A percentile compares a stretch with the other conserved stretches of the same genome.
Conservation (phyloP, 371 early-diverging fungal genomes). For the Mortierella sp. region DNA sequence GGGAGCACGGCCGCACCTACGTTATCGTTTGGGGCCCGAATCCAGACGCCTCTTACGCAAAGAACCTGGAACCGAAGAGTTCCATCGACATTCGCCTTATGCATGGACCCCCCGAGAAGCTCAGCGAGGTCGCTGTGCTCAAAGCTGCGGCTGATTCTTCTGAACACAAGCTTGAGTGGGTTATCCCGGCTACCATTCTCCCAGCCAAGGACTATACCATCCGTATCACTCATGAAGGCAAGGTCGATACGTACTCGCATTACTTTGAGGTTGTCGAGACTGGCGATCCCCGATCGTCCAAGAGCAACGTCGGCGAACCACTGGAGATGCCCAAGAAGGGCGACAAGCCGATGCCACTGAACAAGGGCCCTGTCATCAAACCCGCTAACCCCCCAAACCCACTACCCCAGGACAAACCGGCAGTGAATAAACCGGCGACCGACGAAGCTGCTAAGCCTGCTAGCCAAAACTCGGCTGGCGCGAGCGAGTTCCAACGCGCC, state of each 20-base stretch:
- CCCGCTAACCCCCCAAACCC: constrained; percentile 43
- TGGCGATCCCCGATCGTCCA: constrained; percentile 34
- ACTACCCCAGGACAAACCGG: background rate
- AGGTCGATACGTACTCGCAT: constrained; percentile 47
- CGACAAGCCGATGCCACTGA: constrained; percentile 14
- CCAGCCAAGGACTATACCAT: constrained; percentile 43
- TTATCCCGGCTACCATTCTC: constrained; percentile 19
- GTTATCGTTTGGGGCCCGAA: constrained; percentile 52
- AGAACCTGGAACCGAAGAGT: constrained; percentile 22
- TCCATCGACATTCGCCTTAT: constrained; percentile 34
- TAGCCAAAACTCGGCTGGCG: constrained; percentile 10
- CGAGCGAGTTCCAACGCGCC: constrained; percentile 15
- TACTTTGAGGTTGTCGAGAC: constrained; percentile 48
- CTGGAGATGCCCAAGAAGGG: constrained; percentile 35
- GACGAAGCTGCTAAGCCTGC: constrained; percentile 29
- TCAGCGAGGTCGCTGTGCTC: constrained; percentile 31
- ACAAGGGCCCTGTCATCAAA: constrained; percentile 23
- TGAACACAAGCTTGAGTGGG: constrained; percentile 30
- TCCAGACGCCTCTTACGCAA: constrained; percentile 33
- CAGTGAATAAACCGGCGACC: constrained; percentile 23
- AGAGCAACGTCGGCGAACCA: constrained; percentile 49
- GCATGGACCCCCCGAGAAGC: constrained; percentile 27
- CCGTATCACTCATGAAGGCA: constrained; percentile 23
- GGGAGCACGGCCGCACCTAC: constrained; percentile 46
- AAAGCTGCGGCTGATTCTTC: constrained; percentile 20